Conservation (phyloP, 1,284 basidiomycete species). For the Kwoniella shivajii region DNA sequence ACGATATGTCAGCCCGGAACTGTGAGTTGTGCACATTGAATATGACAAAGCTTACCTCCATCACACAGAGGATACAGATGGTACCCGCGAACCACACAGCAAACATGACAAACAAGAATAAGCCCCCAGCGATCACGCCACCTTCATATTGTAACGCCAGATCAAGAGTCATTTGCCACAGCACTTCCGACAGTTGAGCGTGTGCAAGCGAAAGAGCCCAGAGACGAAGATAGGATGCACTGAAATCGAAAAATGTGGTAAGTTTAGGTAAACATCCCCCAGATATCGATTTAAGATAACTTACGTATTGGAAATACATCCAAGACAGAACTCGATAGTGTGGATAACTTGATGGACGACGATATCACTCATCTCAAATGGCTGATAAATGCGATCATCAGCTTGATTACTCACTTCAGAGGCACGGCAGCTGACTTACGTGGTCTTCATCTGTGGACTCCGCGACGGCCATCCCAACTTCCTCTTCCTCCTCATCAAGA, state of each 20-base stretch:
- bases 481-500: conserved; percentile 75
- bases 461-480: conserved; percentile 71
- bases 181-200: conserved; percentile 93
- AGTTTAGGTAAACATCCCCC: neutral
- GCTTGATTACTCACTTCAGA: neutral
- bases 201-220: conserved; percentile 99
- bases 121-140: conserved; percentile 55
- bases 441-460: conserved; percentile 62
- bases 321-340: conserved; percentile 97
- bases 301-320: conserved; percentile 94
- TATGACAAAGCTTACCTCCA: conserved; percentile 92
- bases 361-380: conserved; percentile 85
- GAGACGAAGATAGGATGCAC: conserved; percentile 93
- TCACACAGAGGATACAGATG: conserved; percentile 77
- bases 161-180: conserved; percentile 83
- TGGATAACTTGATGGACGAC: conserved; percentile 97
- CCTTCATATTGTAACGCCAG: conserved; percentile 59
- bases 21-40: conserved; percentile 10
- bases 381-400: conserved; percentile 59
- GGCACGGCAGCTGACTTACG: conserved; percentile 30
- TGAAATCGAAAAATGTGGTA: conserved; percentile 7
- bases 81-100: conserved; percentile 82
- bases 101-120: conserved; percentile 66
- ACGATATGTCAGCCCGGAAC: neutral
- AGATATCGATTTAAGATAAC: neutral